Conservation (phyloP, 768 basidiomycete species). For the Pulveroboletus sp. region DNA sequence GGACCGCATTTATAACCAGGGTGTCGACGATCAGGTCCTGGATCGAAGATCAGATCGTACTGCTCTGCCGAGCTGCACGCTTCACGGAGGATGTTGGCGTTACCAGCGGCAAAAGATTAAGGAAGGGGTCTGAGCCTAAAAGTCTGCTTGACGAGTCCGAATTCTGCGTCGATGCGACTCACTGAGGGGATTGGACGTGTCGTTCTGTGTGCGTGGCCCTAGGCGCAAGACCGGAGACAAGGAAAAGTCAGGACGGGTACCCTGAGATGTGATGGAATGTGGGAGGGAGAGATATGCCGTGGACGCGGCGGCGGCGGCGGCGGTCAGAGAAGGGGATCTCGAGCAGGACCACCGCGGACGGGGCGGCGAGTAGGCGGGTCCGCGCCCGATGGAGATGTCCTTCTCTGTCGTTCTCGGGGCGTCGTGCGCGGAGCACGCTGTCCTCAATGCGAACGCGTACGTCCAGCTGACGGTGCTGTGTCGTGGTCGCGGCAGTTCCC, state of each 20-base stretch:
- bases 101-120: slow-evolving; percentile 8
- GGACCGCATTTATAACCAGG: slow-evolving; percentile 3
- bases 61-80: slow-evolving; percentile 16
- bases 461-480: too few relatives aligned
- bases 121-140: slow-evolving; percentile 8
- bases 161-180: neutral
- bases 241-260: too few relatives aligned
- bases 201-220: neutral
- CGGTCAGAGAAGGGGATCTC: neutral
- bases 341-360: neutral
- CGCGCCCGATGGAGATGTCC: neutral
- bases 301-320: neutral
- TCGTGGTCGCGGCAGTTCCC: slow-evolving; percentile 12
- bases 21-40: slow-evolving; percentile 27
- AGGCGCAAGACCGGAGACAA: too few relatives aligned
- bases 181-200: slow-evolving; percentile 9
- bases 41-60: slow-evolving; percentile 29
- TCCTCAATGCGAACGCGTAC: too few relatives aligned
- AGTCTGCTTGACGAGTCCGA: slow-evolving; percentile 14
- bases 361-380: neutral
- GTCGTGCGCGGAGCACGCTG: neutral
- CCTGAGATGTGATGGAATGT: neutral
- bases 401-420: neutral
- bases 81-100: slow-evolving; percentile 20
- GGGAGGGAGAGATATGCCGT: neutral